Conservation (phyloP, 108 stramenopile species). For the Cyclotella baltica region DNA sequence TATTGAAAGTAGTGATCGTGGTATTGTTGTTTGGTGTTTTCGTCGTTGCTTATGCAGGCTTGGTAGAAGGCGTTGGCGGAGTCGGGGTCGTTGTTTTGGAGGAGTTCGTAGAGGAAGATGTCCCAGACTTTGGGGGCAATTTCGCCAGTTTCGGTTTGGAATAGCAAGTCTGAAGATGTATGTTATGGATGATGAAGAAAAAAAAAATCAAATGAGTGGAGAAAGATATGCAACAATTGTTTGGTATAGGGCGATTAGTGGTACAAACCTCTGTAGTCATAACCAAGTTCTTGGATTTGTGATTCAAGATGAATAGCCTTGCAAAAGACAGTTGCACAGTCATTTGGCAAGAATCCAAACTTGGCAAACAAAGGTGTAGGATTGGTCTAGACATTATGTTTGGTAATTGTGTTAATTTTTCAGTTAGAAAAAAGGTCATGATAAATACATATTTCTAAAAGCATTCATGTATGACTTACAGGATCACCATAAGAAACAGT, state of each 20-base stretch:
- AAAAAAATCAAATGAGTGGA: background rate
- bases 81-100: conserved; percentile 40
- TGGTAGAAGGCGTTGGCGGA: conserved; percentile 35
- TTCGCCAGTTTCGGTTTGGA: conserved; percentile 43
- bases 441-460: too few relatives aligned
- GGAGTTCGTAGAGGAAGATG: conserved; percentile 44
- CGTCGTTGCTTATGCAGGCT: conserved; percentile 38
- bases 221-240: background rate
- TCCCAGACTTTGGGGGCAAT: conserved; percentile 53
- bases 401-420: too few relatives aligned
- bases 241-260: background rate
- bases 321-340: conserved; percentile 42
- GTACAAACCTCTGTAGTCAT: conserved; percentile 19
- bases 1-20: conserved; percentile 39
- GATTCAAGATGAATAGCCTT: conserved; percentile 42
- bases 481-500: conserved; percentile 47
- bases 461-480: too few relatives aligned
- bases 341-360: conserved; percentile 44
- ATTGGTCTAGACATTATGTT: conserved; percentile 25
- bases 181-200: background rate
- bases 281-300: conserved; percentile 39
- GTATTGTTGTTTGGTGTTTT: conserved; percentile 36
- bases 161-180: conserved; percentile 19
- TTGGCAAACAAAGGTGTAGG: conserved; percentile 49
- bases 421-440: too few relatives aligned